Evolutionary conservation across 768 basidiomycete species (phyloP), one percentile per base, ranked within the genome.

Genomic region (Rhizopogon rudus): DNA sequence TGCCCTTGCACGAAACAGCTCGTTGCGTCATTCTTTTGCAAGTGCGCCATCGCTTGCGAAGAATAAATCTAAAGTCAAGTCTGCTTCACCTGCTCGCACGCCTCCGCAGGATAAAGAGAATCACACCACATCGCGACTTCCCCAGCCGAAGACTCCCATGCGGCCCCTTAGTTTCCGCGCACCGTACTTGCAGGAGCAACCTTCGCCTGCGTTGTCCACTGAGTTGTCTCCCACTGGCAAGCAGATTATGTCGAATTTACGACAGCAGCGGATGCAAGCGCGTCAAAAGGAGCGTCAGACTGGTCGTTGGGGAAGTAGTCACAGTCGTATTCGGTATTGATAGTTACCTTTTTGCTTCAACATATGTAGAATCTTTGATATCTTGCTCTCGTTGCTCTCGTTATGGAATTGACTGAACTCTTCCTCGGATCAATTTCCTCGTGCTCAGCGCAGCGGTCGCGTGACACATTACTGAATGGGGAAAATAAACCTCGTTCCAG

Each of bases 201-300:
- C 84, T 3, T 88, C 86, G 1, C 86, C 88, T 20, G 79, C 85
- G 22, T 84, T 81, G 29, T 88, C 88, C 2, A 80, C 87, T 9
- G 89, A 91, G 58, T 71, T 91, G 49, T 91, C 88, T 17, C 86
- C 86, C 13, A 71, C 84, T 33, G 84, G 80, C 5, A 77, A 76
- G 60, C 77, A 84, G 64, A 76, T 91, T 63, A 91, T 91, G 88
- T 71, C 73, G 54, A 78, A 84, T 60, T 65, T 86, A 43, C 75
- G 88, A 50, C 66, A 70, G 54, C 71, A 76, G n/a, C 60, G 69
- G 33, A 70, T 58, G 63, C 51, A 65, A 17, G 69, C 69, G n/a
- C 68, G 69, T 44, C 66, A 64, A 49, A 69, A 61, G 39, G 69
- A 72, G 42, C 59, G 70, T 28, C 66, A 63, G 55, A 41, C 60